Evolutionary conservation across 768 basidiomycete genomes (phyloP), one percentile per base, ranked within the genome.

Genomic region (Boletellus emodensis): DNA sequence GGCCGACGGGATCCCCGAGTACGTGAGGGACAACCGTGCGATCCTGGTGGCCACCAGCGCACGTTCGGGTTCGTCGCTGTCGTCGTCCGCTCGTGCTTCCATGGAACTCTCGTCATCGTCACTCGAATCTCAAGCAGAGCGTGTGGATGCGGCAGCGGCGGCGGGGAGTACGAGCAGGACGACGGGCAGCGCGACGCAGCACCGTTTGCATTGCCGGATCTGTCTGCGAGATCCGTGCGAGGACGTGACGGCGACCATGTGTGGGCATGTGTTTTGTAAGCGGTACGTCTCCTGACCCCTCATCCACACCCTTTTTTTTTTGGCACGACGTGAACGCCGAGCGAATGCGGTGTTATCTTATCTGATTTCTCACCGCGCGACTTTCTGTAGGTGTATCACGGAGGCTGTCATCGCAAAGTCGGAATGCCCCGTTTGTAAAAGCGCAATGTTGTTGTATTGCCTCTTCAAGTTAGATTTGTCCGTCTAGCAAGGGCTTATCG

Each of bases 251-350:
- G 81, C 76, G 18, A 82, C 79, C 4, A 77, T 80, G 64, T 84
- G 83, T 56, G 83, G 83, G 3, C 83, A 84, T 53, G 57, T 84
- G 15, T 84, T 84, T 54, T 84, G 83, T 56, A 72, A 79, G 48
- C 51, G 71, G 82, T 82, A 49, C 20, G 76, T 37, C 8, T 7
- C 30, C 4, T 17, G 13, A 15, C 34, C 10, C 24, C 24, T 24
- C 24, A 6, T 24, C 24, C 24, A 3, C 6, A 24, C 24, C 24
- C 24, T 24, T 24, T 24, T 24, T 24, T 24, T 24, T 24, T 24
- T 24, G 24, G 24, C 6, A 24, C 24, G 24, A 6, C 13, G 11
- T 14, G 32, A 17, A 24, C 6, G 44, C 13, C 17, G 10, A n/a
- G 12, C 7, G 43, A 10, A 30, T 11, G 30, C 30, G 3, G 7